Base-by-base conservation (phyloP, 371 early-diverging fungal species). In the Catenaria anguillulae region DNA sequence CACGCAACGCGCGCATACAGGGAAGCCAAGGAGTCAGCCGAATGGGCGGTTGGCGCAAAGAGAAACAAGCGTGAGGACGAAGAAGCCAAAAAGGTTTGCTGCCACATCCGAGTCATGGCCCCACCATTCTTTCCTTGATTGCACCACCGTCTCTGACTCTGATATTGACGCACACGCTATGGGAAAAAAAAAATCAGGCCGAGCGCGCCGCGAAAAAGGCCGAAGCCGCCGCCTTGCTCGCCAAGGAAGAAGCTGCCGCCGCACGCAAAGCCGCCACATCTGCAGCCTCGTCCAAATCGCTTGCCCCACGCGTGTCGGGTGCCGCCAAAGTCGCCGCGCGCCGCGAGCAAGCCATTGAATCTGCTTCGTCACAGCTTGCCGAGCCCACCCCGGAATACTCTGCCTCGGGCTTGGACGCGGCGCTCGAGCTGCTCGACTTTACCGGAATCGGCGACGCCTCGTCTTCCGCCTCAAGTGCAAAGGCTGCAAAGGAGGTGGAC, bases 381-480 rank as follows among this genome's bases (percentile, higher is more conserved):
- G 50, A 64, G 23, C 34, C 21, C 40, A 55, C 55, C 24, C 29
- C 56, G 45, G 58, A 62, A 33, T 77, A 61, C 66, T 65, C 59
- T 15, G 77, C 77, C 12, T 63, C 67, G 13, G 71, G 71, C 19
- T 56, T 77, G 55, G 77, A 77, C 60, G 70, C 61, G 29, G 77
- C 77, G 23, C 54, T 77, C 2, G 70, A 71, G 19, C 61, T 77
- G 19, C 54, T 77, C 62, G 69, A 68, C 15, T 24, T 74, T n/a
- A n/a, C n/a, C n/a, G n/a, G n/a, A n/a, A n/a, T n/a, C n/a, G n/a
- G n/a, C n/a, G n/a, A n/a, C n/a, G n/a, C n/a, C n/a, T n/a, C n/a
- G n/a, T n/a, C n/a, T n/a, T n/a, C n/a, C n/a, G n/a, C n/a, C n/a
- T n/a, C n/a, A n/a, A n/a, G n/a, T n/a, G n/a, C n/a, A n/a, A n/a